phyloP scores from a whole-genome alignment of 2,329 filamentous ascomycete species.

The Fusarium devonianum region DNA sequence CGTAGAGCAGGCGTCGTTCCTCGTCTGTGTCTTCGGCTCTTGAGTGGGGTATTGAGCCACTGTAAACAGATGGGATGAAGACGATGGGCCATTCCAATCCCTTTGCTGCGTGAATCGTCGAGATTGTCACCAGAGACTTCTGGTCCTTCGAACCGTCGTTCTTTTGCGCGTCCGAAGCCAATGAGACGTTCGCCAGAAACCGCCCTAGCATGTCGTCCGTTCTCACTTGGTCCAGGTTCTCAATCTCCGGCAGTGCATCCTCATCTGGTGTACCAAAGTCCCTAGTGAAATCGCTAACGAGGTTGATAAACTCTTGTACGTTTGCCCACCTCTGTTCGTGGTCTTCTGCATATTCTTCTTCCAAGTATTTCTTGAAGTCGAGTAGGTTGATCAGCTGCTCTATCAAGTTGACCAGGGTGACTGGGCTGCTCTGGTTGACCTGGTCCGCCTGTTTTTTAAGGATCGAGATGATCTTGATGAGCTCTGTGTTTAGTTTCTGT shows the following conservation, averaged over 20 bases:
- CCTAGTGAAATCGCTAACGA: constrained; percentile 75
- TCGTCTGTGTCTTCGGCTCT: constrained; percentile 86
- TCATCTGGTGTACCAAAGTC: constrained; percentile 55
- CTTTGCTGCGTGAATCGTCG: constrained; percentile 95
- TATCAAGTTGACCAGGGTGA: constrained; percentile 57
- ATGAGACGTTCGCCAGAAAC: constrained; percentile 88
- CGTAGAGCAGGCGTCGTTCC: constrained; percentile 87
- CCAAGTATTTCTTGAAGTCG: constrained; percentile 76
- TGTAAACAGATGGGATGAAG: constrained; percentile 88
- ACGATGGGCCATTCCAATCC: constrained; percentile 96
- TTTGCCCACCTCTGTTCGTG: constrained; percentile 85
- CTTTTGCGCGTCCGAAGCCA: constrained; percentile 81
- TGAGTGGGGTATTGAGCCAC: constrained; percentile 89
- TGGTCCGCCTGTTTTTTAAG: constrained; percentile 43
- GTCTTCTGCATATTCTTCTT: constrained; percentile 74
- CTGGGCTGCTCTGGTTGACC: constrained; percentile 39
- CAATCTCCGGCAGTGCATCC: constrained; percentile 70
- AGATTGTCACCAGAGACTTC: constrained; percentile 80
- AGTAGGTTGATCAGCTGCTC: constrained; percentile 68
- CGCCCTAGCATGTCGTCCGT: constrained; percentile 71
- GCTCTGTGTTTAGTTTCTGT: constrained; percentile 59
- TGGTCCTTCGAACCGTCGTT: constrained; percentile 64
- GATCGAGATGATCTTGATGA: constrained; percentile 54
- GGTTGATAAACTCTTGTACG: constrained; percentile 82
- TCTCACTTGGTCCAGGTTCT: constrained; percentile 72